Evolutionary conservation across 306 rosid species (phyloP), one percentile per base, ranked within the genome.

Genomic region (Cicer cuneatum): DNA sequence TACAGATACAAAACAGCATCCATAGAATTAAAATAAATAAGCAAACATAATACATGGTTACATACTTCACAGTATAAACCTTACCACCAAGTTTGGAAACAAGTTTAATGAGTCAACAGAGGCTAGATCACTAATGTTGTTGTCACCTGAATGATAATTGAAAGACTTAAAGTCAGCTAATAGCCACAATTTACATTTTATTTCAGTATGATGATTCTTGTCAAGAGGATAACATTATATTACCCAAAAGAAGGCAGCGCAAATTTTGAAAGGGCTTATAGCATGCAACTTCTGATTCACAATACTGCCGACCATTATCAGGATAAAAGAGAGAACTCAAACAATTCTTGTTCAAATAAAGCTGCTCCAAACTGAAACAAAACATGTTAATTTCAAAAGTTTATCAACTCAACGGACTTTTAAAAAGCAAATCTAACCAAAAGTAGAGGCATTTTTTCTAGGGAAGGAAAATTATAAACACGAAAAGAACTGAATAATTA

Each of bases 281-380:
- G 77, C 63, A 64, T 11, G 66, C 19, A 53, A 78, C 52, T 68
- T 84, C 87, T 14, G 68, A 83, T 74, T 84, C 86, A 75, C 24
- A 1, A 66, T 69, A 40, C 62, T 66, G 81, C 41, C 8, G 66
- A 76, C 58, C 69, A 14, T 76, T 69, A 76, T 75, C 83, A 39
- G 96, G 90, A 83, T 88, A 90, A 77, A 82, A 85, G 77, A 94
- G 75, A 81, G 56, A 48, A 64, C 67, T 84, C 90, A 94, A 86
- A 40, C 78, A 86, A 88, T 94, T 94, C 89, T 86, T 88, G 87
- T 86, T 90, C 85, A 94, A 80, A 80, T 91, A 86, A 71, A 94
- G 92, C 91, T 94, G 91, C 95, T 90, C 93, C 93, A 92, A 94
- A 89, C 99, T 94, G 87, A 78, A 86, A 78, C 63, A 83, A 78